phyloP scores from a whole-genome alignment of 192 early-diverging fungal genomes.

The Pilaira anomala region DNA sequence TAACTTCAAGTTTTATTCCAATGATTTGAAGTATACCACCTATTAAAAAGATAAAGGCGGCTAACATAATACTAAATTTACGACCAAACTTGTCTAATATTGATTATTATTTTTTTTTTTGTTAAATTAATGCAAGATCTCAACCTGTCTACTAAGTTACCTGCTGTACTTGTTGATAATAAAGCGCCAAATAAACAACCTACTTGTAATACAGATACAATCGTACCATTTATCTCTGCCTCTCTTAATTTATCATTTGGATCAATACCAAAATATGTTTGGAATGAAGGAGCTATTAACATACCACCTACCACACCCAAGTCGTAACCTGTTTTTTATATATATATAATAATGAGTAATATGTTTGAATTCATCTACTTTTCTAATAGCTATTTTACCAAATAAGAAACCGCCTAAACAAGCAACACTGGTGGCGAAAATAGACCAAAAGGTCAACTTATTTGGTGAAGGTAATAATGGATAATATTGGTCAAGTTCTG shows the following conservation, averaged over 20 bases:
- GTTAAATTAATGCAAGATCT: no score
- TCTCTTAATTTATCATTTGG: slow-evolving; percentile 17
- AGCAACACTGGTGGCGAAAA: slow-evolving; percentile 1
- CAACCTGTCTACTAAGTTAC: not conserved
- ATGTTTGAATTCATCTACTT: no score
- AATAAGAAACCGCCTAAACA: slow-evolving; percentile 18
- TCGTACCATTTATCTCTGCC: slow-evolving; percentile 18
- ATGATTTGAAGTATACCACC: slow-evolving; percentile 50
- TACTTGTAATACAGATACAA: slow-evolving; percentile 18
- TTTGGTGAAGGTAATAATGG: no score
- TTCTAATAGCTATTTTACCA: not conserved
- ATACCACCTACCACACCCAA: slow-evolving; percentile 20
- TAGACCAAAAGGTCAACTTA: slow-evolving; percentile 4
- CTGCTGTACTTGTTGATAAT: slow-evolving; percentile 20
- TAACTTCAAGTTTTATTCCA: slow-evolving; percentile 32
- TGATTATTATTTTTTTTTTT: not conserved
- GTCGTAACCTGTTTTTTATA: slow-evolving; percentile 11
- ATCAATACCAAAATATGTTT: slow-evolving; percentile 23
- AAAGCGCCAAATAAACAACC: slow-evolving; percentile 33
- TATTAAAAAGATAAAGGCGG: slow-evolving; percentile 56
- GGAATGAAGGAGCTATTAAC: slow-evolving; percentile 17
- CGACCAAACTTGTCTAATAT: slow-evolving; percentile 52
- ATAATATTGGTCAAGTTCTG: no score
- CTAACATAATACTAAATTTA: slow-evolving; percentile 56
- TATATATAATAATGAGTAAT: not conserved